These are phyloP conservation scores for Lachancea dasiensis DNA, from an alignment of 805 yeast species.

Conservation along the genomic window DNA sequence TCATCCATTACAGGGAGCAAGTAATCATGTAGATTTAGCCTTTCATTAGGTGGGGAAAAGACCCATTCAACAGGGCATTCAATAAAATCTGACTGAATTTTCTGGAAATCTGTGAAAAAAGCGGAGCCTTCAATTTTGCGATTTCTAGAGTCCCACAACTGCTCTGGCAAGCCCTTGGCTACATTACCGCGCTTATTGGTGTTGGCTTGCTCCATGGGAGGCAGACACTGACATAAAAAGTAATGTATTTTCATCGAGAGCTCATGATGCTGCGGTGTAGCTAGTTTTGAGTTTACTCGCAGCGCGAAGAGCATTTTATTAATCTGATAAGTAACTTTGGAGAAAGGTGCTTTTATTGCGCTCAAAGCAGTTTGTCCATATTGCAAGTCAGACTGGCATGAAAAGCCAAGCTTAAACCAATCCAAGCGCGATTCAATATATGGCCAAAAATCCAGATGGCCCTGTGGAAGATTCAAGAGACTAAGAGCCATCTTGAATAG, in stretches of 20 bases:
- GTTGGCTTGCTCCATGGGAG: conserved; percentile 9
- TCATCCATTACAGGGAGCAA: conserved; percentile 10
- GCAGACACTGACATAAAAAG: conserved; percentile 7
- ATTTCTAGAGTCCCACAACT: conserved; percentile 6
- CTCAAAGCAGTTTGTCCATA: conserved; percentile 23
- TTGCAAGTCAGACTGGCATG: conserved; percentile 9
- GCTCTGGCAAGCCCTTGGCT: conserved; percentile 6
- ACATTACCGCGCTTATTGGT: conserved; percentile 8
- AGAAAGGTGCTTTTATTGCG: conserved; percentile 29
- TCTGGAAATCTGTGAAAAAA: conserved; percentile 2
- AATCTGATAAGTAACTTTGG: conserved; percentile 29
- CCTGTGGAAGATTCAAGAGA: conserved; percentile 23
- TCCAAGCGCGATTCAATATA: conserved; percentile 27
- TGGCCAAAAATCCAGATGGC: conserved; percentile 24
- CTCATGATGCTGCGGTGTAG: conserved; percentile 22
- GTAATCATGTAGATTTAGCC: conserved; percentile 6
- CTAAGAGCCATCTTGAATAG: conserved; percentile 19
- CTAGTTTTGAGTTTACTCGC: conserved; percentile 19
- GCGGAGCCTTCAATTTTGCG: background rate
- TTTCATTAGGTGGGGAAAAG: conserved; percentile 3
- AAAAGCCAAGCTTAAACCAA: conserved; percentile 25
- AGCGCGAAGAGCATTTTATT: conserved; percentile 20
- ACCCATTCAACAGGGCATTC: conserved; percentile 9
- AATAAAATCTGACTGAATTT: conserved; percentile 4
- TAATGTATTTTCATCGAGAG: conserved; percentile 11